Evolutionary conservation across 768 basidiomycete genomes (phyloP).

Genomic region (Botryobasidium botryosum): DNA sequence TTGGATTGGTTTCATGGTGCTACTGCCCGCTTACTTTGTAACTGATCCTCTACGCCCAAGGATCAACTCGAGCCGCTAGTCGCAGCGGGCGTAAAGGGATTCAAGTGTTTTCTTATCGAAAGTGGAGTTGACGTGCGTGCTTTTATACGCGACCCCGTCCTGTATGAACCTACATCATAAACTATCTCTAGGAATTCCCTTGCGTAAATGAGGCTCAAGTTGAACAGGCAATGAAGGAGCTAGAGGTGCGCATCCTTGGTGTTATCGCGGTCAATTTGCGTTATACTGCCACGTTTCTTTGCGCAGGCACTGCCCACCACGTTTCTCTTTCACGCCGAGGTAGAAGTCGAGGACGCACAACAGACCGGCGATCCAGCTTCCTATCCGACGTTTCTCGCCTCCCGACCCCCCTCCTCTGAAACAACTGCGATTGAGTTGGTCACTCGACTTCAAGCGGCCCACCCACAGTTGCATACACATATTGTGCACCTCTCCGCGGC

Average conservation of each 20-base stretch:
- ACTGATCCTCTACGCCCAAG: constrained; percentile 22
- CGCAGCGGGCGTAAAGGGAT: constrained; percentile 72
- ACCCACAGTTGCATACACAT: constrained; percentile 64
- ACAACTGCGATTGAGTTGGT: constrained; percentile 67
- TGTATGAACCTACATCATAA: too few species aligned
- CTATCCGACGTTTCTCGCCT: constrained; percentile 72
- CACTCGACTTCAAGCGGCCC: constrained; percentile 38
- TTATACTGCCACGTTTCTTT: neutral
- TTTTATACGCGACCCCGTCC: too few species aligned
- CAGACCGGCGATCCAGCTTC: constrained; percentile 19
- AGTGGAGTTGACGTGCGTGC: constrained; percentile 73
- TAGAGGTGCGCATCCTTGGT: constrained; percentile 38
- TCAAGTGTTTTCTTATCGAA: constrained; percentile 93
- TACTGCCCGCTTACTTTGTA: neutral
- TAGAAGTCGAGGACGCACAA: constrained; percentile 28
- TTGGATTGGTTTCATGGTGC: neutral
- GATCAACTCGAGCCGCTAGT: constrained; percentile 58
- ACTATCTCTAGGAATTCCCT: constrained; percentile 64
- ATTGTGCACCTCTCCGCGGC: constrained; percentile 92
- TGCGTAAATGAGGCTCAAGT: constrained; percentile 60
- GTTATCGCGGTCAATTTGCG: too few species aligned
- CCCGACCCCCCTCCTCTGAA: constrained; percentile 71
- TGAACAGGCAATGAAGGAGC: constrained; percentile 45
- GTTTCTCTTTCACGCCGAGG: constrained; percentile 86
- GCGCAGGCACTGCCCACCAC: constrained; percentile 51